Evolutionary conservation across 176 grass and related monocot genomes (phyloP), one percentile per base, ranked within the genome.

Genomic region (Musa troglodytarum): DNA sequence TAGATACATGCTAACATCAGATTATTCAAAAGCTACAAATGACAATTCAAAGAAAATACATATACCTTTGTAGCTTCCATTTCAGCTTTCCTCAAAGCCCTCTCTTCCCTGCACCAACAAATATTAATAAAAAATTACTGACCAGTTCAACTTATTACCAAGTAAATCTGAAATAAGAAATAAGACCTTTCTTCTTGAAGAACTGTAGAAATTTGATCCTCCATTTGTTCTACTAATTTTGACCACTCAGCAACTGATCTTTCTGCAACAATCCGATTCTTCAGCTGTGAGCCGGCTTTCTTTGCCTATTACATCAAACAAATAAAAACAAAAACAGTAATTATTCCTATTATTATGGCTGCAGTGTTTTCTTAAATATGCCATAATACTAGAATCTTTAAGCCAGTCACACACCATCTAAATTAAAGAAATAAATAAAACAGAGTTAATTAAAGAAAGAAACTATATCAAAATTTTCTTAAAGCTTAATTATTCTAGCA

Each of bases 201-300:
- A 72, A 98, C 83, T 25, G 76, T 71, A 56, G 80, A 88, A 81
- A 98, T 89, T 85, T 98, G 90, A 54, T 85, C 80, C 76, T 98
- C 94, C 75, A 98, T 61, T 85, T 98, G 56, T 58, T 93, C 94
- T 52, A 98, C 91, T 74, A 93, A 77, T 81, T 82, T 88, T 77
- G 80, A 85, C 82, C 94, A 98, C 50, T 98, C 90, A 78, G 78
- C 63, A 68, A 93, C 81, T 62, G 90, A 84, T 83, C 88, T 98
- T 83, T 98, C 88, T 62, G 94, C 90, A 78, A 98, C 88, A 53
- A 93, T 92, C 66, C 90, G 86, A 59, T 81, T 93, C 86, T 91
- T 98, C 22, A 98, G 52, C 86, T 93, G 88, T 59, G 90, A 98
- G 73, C 94, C 94, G 70, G 90, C 88, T 77, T 98, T 98, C 77